Percentiles rank a stretch among this genome's conserved stretches.
Conservation (phyloP, 129 eudicot genomes). For the Mikania micrantha region DNA sequence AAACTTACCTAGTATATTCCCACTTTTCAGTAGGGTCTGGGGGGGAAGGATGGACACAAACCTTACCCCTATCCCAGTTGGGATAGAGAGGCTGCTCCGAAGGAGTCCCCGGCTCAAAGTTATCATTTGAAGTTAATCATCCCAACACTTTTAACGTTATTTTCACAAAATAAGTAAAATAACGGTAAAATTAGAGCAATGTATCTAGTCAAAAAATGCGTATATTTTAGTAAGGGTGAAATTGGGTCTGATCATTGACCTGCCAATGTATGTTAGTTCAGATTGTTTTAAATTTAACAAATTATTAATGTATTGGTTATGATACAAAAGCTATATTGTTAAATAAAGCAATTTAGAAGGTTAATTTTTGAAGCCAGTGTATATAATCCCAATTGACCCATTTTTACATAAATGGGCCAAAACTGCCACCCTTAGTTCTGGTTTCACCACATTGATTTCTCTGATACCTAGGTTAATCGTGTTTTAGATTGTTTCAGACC, state of each 20-base stretch:
- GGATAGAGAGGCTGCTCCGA: too few species aligned
- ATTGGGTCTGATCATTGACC: not conserved
- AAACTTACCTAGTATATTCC: too few species aligned
- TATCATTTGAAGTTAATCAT: too few species aligned
- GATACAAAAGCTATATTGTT: not conserved
- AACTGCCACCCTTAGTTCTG: not conserved
- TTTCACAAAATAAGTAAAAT: too few species aligned
- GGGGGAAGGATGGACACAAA: too few species aligned
- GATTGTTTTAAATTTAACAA: not conserved
- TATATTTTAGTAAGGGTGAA: not conserved
- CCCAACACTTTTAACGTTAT: too few species aligned
- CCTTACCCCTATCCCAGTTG: too few species aligned
- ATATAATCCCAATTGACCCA: not conserved
- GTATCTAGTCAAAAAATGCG: too few species aligned
- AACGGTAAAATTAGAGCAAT: too few species aligned
- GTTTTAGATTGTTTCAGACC: conserved; percentile 64
- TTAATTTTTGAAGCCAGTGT: not conserved
- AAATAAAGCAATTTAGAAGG: not conserved
- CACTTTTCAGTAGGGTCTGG: too few species aligned
- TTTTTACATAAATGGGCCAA: not conserved
- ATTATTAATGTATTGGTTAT: not conserved
- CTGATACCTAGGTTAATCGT: conserved; percentile 20
- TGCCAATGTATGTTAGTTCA: not conserved
- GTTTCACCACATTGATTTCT: conserved; percentile 7
- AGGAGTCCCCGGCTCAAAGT: too few species aligned